Base-by-base conservation (phyloP, 495 filamentous ascomycete species). In the Lophium mytilinum region DNA sequence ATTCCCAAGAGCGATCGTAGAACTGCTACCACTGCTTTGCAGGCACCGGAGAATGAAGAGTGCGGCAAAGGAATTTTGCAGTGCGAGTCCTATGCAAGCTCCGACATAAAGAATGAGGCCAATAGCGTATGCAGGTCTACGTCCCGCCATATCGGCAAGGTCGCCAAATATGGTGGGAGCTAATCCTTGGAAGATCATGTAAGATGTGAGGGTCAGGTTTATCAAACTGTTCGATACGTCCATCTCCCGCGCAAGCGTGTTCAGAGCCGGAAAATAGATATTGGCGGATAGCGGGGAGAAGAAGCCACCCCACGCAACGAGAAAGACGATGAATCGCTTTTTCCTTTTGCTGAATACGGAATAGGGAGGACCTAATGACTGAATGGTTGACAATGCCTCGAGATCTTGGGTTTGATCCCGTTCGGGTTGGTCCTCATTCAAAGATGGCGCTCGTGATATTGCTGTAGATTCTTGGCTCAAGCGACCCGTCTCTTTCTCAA, bases 231-330 rank as follows among this genome's bases (percentile, higher is more conserved):
- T 62, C 0, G 81, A 79, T 1, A 87, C 79, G 9, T 76, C 62
- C 8, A 87, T 73, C 48, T 83, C 76, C 0, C 57, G 37, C 0
- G 83, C 72, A 15, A 88, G 60, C 8, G 77, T 68, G 21, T 78
- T 80, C 53, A 92, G 72, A 1, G 84, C 83, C 4, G 87, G 87
- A 57, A 90, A 89, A 68, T 93, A 93, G 41, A 90, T 88, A 62
- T 87, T 88, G 17, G 84, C 84, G 0, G 84, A 87, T 50, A 89
- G 76, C 1, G 86, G 86, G 0, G 85, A 89, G 66, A 88, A 80
- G 61, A 88, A 85, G 37, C 80, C 78, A 10, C 80, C 80, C 50
- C 76, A 75, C 21, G 81, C 80, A 40, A 84, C 80, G 71, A 92
- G 83, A 58, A 73, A 72, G n/a, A 87, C 73, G 56, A 87, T 79